These are phyloP conservation scores for Stephania yunnanensis DNA, from an alignment of 164 flowering plant genomes.

Conservation along the genomic window DNA sequence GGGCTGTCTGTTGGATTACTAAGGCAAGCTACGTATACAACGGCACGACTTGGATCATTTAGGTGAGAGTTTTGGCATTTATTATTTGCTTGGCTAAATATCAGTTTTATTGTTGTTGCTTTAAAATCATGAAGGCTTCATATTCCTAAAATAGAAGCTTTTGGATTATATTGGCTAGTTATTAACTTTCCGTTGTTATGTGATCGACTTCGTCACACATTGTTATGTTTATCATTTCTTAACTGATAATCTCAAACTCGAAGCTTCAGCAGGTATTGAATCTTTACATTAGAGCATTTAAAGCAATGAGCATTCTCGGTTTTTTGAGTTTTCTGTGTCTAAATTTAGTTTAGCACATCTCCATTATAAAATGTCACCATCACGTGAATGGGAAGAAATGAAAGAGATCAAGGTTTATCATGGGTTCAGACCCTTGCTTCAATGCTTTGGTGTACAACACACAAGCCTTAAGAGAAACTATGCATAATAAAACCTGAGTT, in stretches of 20 bases:
- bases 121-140: neutral
- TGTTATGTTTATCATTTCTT: neutral
- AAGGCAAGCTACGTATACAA: slow-evolving; percentile 93
- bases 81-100: neutral
- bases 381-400: neutral
- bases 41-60: slow-evolving; percentile 93
- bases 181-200: neutral
- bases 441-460: too few relatives aligned
- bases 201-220: neutral
- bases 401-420: neutral
- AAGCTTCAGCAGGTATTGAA: neutral
- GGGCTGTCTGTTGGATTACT: slow-evolving; percentile 91
- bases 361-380: neutral
- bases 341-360: neutral
- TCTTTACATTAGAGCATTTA: neutral
- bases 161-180: neutral
- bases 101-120: neutral
- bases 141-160: neutral
- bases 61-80: slow-evolving; percentile 34
- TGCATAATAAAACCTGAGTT: too few relatives aligned
- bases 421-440: neutral
- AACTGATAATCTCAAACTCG: neutral
- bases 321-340: neutral
- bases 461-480: too few relatives aligned
- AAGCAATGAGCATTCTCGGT: neutral